Conservation (phyloP, 257 asterid species). For the Primulina huaijiensis region DNA sequence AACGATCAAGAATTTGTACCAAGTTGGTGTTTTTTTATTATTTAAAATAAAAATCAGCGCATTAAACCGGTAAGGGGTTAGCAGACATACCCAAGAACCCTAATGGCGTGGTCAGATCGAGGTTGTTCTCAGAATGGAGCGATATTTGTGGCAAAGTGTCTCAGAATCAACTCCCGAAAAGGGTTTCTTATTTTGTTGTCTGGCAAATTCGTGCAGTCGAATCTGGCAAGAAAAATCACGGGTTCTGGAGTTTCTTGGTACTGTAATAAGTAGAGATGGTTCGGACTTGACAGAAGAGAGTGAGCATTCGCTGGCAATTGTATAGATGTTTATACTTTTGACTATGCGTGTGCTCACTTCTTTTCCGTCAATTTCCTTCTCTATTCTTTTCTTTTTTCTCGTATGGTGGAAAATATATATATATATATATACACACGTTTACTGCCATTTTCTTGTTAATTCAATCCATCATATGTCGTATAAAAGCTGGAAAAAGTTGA, state of each 20-base stretch:
- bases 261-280: not conserved
- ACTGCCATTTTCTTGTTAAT: not conserved
- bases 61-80: no score
- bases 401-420: no score
- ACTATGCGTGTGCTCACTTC: constrained; percentile 48
- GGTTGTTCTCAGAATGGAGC: no score
- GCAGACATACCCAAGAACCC: not conserved
- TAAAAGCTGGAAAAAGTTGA: not conserved
- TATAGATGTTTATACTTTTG: constrained; percentile 31
- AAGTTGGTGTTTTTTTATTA: not conserved
- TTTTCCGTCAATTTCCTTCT: constrained; percentile 42
- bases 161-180: not conserved
- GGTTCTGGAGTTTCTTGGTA: not conserved
- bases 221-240: not conserved
- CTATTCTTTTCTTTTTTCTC: constrained; percentile 6
- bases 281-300: constrained; percentile 44
- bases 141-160: not conserved
- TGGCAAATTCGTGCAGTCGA: no score
- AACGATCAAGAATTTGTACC: not conserved
- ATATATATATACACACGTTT: no score
- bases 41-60: no score
- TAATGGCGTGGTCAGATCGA: not conserved
- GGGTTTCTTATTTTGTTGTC: not conserved
- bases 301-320: constrained; percentile 51
- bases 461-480: not conserved